A percentile compares a stretch with the other conserved stretches of the same genome.
phyloP scores from a whole-genome alignment of 2,329 filamentous ascomycete genomes.

The Xylariaceae sp. region DNA sequence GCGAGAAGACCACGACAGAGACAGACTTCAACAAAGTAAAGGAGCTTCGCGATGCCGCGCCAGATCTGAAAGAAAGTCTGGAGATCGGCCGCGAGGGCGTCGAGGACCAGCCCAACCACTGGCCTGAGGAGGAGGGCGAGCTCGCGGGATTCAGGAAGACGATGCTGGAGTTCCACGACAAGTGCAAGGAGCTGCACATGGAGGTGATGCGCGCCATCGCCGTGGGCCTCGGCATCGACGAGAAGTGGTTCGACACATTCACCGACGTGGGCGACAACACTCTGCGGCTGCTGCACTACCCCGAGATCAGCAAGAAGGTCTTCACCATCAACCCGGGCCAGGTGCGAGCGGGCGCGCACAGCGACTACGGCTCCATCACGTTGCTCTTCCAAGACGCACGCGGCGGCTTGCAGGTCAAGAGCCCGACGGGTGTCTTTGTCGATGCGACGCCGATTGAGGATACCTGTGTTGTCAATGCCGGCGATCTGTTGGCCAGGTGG shows the following conservation, averaged over 20 bases:
- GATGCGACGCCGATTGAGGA: slow-evolving; percentile 77
- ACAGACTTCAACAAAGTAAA: slow-evolving; percentile 53
- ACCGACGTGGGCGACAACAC: slow-evolving; percentile 68
- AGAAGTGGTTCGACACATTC: slow-evolving; percentile 71
- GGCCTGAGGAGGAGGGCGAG: slow-evolving; percentile 57
- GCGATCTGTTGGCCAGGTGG: slow-evolving; percentile 82
- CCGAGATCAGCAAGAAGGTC: slow-evolving; percentile 58
- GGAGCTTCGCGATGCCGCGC: slow-evolving; percentile 51
- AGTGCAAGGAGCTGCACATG: slow-evolving; percentile 69
- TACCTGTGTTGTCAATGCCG: slow-evolving; percentile 85
- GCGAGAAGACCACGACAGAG: slow-evolving; percentile 65
- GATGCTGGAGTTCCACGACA: slow-evolving; percentile 72
- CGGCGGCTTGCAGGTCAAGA: slow-evolving; percentile 32
- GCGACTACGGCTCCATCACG: slow-evolving; percentile 59
- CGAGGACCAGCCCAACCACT: slow-evolving; percentile 66
- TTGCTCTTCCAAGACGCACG: slow-evolving; percentile 56
- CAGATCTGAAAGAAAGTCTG: slow-evolving; percentile 62
- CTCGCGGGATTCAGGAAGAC: slow-evolving; percentile 59
- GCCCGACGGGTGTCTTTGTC: slow-evolving; percentile 72
- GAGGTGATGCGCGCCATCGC: slow-evolving; percentile 82
- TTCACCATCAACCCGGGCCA: slow-evolving; percentile 65
- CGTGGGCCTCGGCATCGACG: slow-evolving; percentile 69
- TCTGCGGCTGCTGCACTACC: slow-evolving; percentile 73
- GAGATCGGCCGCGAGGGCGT: slow-evolving; percentile 61
- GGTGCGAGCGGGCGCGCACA: slow-evolving; percentile 75